Conservation (phyloP, 1,284 basidiomycete species). For the Xerocomus cyaneibrunnescens region DNA sequence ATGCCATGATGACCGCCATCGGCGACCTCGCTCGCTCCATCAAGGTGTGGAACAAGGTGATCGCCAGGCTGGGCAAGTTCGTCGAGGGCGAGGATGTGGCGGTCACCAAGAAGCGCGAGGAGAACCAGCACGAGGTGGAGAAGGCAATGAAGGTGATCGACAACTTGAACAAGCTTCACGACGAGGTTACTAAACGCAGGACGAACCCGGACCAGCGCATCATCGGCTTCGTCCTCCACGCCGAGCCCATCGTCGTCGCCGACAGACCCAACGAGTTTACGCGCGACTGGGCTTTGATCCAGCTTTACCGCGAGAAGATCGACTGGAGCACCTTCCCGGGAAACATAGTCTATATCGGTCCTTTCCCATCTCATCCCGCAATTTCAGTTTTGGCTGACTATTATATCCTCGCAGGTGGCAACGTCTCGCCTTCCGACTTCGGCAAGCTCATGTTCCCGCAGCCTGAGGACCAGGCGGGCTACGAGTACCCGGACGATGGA, state of each 20-base stretch:
- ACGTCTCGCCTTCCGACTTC: neutral
- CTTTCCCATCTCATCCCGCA: neutral
- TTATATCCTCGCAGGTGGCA: neutral
- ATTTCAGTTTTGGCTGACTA: neutral
- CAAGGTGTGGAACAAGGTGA: neutral
- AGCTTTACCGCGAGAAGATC: neutral
- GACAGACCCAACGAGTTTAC: neutral
- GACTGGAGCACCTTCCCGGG: neutral
- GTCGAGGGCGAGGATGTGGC: neutral
- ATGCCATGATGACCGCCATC: neutral
- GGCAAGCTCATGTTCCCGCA: neutral
- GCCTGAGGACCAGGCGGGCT: neutral
- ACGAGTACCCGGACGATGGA: neutral
- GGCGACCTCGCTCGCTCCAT: neutral
- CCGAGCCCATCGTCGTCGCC: neutral
- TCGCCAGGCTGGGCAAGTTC: neutral
- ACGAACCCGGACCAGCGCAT: neutral
- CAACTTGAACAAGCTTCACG: neutral
- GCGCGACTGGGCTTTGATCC: neutral
- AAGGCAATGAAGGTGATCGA: neutral
- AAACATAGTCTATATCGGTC: neutral
- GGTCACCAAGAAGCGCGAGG: neutral
- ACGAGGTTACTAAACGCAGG: neutral
- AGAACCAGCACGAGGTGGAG: neutral
- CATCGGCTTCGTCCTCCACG: neutral